phyloP scores from a whole-genome alignment of 139 green algal genomes.

The Dunaliella sp. region DNA sequence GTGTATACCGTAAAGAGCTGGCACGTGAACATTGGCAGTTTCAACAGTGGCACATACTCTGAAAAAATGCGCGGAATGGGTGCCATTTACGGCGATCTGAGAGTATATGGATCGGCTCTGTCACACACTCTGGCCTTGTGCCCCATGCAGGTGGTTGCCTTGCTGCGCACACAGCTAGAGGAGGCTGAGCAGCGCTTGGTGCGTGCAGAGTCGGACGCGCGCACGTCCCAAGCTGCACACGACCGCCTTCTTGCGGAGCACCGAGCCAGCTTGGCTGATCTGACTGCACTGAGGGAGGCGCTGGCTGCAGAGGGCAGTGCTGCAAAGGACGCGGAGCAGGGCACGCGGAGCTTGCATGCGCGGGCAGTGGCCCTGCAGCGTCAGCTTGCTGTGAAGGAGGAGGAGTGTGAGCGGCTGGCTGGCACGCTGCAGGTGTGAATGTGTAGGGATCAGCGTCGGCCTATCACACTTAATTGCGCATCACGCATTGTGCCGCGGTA shows the following conservation, averaged over 20 bases:
- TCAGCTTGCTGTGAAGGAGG: slow-evolving; percentile 28
- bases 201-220: neutral
- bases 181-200: slow-evolving; percentile 12
- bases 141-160: slow-evolving; percentile 7
- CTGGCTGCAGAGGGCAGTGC: slow-evolving; percentile 17
- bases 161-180: slow-evolving; percentile 12
- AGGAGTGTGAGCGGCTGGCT: neutral
- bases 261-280: slow-evolving; percentile 7
- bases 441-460: neutral
- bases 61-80: too few relatives aligned
- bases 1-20: too few relatives aligned
- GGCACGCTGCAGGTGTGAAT: neutral
- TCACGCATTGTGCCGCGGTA: too few relatives aligned
- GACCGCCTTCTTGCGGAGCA: slow-evolving; percentile 23
- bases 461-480: too few relatives aligned
- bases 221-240: slow-evolving; percentile 23
- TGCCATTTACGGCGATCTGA: too few relatives aligned
- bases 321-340: slow-evolving; percentile 17
- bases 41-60: too few relatives aligned
- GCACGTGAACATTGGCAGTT: too few relatives aligned
- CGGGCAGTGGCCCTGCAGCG: slow-evolving; percentile 18
- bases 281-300: slow-evolving; percentile 19
- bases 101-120: too few relatives aligned
- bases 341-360: slow-evolving; percentile 11
- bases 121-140: too few relatives aligned